Base-by-base conservation (phyloP, 768 basidiomycete genomes). In the Porphyrellus cyaneotinctus region DNA sequence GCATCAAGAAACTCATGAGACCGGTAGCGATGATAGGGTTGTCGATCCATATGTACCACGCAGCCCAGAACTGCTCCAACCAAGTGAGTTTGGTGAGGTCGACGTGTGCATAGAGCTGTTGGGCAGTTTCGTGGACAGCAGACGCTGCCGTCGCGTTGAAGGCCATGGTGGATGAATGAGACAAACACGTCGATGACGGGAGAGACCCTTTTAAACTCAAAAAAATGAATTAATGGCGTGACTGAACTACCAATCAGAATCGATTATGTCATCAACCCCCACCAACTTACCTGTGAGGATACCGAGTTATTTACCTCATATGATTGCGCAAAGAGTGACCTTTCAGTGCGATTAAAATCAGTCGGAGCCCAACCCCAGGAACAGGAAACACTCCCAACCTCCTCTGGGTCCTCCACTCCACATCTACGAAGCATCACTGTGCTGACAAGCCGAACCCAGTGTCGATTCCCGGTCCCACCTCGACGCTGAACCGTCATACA, bases 21-120 rank as follows among this genome's bases (percentile, higher is more conserved):
- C 95, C 95, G 0, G 97, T 99, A 13, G 97, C 97, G 58, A 98
- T 77, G 51, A 93, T 67, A 0, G 94, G 93, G 75, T 95, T 92
- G 49, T 84, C 91, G 43, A 95, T 84, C 75, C 76, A 84, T 39
- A 88, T 70, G 64, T 95, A 97, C 87, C 90, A 97, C 20, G 79
- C 72, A 45, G 78, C 85, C 93, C 94, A 97, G 61, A 82, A 76
- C 52, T 82, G 77, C 72, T 95, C 94, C 45, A 85, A 54, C 84
- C 82, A 86, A 54, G 66, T 81, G 36, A 91, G 74, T 49, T 81
- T 75, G 18, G 78, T 63, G 51, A 84, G 74, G 69, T 89, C 85
- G 20, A 79, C 74, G 57, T 74, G 70, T 2, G 78, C 74, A 52
- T 88, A 88, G 14, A 85, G 75, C 39, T 72, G 57, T 17, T 74